Conservation (phyloP, 75 land plant genomes). For the Picea glauca region DNA sequence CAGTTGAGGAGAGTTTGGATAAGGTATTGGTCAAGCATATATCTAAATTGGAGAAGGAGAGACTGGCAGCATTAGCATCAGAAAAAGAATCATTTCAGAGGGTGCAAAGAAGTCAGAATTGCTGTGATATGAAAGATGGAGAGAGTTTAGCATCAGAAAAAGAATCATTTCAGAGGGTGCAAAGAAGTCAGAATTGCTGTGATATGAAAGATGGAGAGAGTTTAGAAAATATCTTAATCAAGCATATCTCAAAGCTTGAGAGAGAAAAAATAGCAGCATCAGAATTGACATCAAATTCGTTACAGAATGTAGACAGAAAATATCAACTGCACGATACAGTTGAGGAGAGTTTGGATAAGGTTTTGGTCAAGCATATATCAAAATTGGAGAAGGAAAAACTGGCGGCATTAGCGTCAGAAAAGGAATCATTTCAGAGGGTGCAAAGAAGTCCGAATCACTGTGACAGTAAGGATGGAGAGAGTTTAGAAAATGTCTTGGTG, state of each 20-base stretch:
- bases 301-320: background rate
- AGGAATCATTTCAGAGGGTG: background rate
- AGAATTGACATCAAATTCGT: background rate
- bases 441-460: background rate
- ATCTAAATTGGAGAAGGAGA: conserved; percentile 42
- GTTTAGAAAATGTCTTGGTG: conserved; percentile 25
- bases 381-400: conserved; percentile 44
- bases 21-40: conserved; percentile 29
- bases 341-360: conserved; percentile 18
- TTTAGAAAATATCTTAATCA: conserved; percentile 41
- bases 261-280: conserved; percentile 34
- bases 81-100: background rate
- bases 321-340: background rate
- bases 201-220: conserved; percentile 6
- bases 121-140: background rate
- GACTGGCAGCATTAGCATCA: conserved; percentile 28
- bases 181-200: background rate
- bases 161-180: background rate
- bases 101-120: background rate
- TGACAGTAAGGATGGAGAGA: conserved; percentile 7
- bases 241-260: conserved; percentile 61
- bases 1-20: conserved; percentile 16
- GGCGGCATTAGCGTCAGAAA: conserved; percentile 23
- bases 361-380: conserved; percentile 33
- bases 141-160: conserved; percentile 23